Base-by-base conservation (phyloP, 306 rosid genomes). In the Pyrus bretschneideri region DNA sequence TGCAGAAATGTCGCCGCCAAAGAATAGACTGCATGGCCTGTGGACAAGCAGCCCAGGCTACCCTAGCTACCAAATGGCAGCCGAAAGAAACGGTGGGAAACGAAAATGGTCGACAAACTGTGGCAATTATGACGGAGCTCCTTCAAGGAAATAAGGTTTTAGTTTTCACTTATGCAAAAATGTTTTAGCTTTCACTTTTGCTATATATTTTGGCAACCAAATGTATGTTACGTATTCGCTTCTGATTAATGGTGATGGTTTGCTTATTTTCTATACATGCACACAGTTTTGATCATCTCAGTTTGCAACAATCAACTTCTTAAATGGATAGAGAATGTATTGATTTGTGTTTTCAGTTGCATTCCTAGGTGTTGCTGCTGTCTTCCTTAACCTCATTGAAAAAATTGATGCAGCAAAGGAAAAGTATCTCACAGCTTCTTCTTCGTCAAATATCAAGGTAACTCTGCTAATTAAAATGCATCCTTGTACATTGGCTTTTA, bases 331-430 rank as follows among this genome's bases (percentile, higher is more conserved):
- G 97, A 95, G 81, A 90, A 92, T 72, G 93, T 90, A 81, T 78
- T 92, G 81, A 89, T 95, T 63, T 81, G 97, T 97, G 83, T 95
- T 59, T 87, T 95, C 76, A 89, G 97, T 79, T 85, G 83, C 67
- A 79, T 90, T 73, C 97, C 99, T 7, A 93, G 93, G 93, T 74
- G 82, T 95, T 64, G 86, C 91, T 33, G 85, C 93, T 6, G 73
- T 82, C 80, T 89, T 81, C 92, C 97, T 23, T 31, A 73, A 33
- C 38, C 66, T 92, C 40, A 64, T 86, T 57, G 83, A 86, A 52
- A 92, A 89, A 46, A 86, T 95, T 76, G 85, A 84, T 74, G 85
- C 96, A 9, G 81, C 87, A 78, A 90, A 83, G 81, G 93, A 87
- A 5, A 95, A 95, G 82, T 95, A 92, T 84, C 81, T 90, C 71